Percentiles rank a stretch among this genome's conserved stretches.
phyloP scores from a whole-genome alignment of 768 basidiomycete species.

The Phlebiopsis gigantea region DNA sequence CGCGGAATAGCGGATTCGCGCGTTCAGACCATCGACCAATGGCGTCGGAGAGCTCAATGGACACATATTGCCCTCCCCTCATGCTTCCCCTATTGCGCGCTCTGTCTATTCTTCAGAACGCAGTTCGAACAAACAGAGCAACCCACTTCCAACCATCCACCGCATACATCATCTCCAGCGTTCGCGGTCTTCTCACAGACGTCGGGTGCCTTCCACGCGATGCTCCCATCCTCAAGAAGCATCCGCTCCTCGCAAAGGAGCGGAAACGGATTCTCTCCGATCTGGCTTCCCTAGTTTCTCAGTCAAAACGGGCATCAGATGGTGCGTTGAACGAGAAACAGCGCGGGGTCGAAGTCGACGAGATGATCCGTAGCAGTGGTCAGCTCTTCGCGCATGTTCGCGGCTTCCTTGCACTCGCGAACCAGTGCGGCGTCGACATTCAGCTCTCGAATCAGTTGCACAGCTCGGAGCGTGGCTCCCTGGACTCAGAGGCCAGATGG shows the following conservation, averaged over 20 bases:
- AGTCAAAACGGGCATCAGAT: slow-evolving; percentile 63
- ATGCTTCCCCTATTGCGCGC: slow-evolving; percentile 84
- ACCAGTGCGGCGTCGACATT: slow-evolving; percentile 68
- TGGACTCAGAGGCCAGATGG: slow-evolving; percentile 28
- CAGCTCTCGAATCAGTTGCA: slow-evolving; percentile 26
- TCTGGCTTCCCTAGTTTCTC: slow-evolving; percentile 77
- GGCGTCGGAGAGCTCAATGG: slow-evolving; percentile 41
- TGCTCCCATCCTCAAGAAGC: slow-evolving; percentile 61
- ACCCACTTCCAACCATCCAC: slow-evolving; percentile 92
- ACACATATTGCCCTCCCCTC: slow-evolving; percentile 63
- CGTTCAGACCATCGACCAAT: slow-evolving; percentile 40
- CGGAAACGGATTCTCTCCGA: slow-evolving; percentile 79
- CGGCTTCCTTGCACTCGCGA: slow-evolving; percentile 70
- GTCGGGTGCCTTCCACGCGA: slow-evolving; percentile 84
- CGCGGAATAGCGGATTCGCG: slow-evolving; percentile 25
- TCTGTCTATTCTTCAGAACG: slow-evolving; percentile 78
- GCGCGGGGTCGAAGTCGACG: slow-evolving; percentile 54
- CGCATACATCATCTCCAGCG: slow-evolving; percentile 91
- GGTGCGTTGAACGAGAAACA: slow-evolving; percentile 41
- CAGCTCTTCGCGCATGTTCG: slow-evolving; percentile 79
- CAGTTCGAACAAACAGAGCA: slow-evolving; percentile 70
- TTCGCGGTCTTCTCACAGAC: slow-evolving; percentile 78
- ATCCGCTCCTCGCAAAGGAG: slow-evolving; percentile 64
- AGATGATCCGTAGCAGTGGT: slow-evolving; percentile 77
- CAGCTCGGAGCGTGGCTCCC: slow-evolving; percentile 26